Evolutionary conservation across 2,329 filamentous ascomycete genomes (phyloP), one percentile per base, ranked within the genome.

Genomic region (Cladosporium halotolerans): DNA sequence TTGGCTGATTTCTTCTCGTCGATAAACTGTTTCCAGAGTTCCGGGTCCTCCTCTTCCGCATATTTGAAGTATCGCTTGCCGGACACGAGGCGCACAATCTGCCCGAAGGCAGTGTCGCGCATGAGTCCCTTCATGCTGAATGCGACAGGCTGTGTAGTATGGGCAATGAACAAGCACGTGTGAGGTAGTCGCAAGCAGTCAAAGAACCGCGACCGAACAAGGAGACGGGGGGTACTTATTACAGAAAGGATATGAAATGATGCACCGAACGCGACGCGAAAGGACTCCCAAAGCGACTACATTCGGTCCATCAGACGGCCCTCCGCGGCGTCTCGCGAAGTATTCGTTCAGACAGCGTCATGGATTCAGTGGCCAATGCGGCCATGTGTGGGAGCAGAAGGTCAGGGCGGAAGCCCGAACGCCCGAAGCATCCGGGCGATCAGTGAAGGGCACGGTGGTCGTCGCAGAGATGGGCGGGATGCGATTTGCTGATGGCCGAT

Each of bases 1-100:
- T 75, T 69, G 9, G 65, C 71, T 2, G 76, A 78, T 57, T 78
- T 79, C 54, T 78, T 73, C 42, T 70, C 65, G 55, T 77, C 71
- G 53, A 79, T 63, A 54, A 74, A 80, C 57, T 69, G 68, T 53
- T 73, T 73, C 71, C 75, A 80, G 53, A 79, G 57, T 3, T 69
- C 68, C 0, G 72, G 68, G 57, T 81, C 72, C 45, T 61, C 65
- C 56, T 80, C 76, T 65, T 79, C 76, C 31, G 70, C 68, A 55
- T 76, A 79, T 53, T 70, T 61, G 31, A 78, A 67, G 34, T 72
- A 62, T 51, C 70, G 70, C 43, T 73, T 73, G 1, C 66, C 58
- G 3, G 74, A 73, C 13, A 74, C 51, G 34, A 68, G 70, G 14
- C 76, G 70, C n/a, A 77, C 55, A 13, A 73, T 33, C 57, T 74